phyloP scores from a whole-genome alignment of 208 protist species.

The Acanthamoeba royreba region DNA sequence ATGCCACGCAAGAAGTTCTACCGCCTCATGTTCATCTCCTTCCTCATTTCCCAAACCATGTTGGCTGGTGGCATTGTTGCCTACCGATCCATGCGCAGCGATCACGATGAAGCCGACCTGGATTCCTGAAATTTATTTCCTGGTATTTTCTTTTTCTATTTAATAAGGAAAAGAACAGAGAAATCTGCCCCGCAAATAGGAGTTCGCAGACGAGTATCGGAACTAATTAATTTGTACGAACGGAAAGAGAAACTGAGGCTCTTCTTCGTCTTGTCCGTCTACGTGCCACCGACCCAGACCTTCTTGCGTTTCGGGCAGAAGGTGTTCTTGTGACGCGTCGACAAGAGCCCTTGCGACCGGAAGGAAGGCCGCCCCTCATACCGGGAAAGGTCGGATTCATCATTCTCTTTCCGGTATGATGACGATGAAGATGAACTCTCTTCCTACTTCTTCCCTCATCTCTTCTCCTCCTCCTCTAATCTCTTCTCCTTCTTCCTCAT shows the following conservation, averaged over 20 bases:
- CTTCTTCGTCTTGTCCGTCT: too few species aligned
- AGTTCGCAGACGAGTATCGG: too few species aligned
- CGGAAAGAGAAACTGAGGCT: too few species aligned
- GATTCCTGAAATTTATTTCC: background rate
- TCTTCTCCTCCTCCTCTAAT: background rate
- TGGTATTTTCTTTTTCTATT: too few species aligned
- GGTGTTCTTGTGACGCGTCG: too few species aligned
- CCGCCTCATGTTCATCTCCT: background rate
- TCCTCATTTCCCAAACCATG: background rate
- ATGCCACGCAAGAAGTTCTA: background rate
- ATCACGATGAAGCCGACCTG: background rate
- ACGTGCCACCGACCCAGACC: too few species aligned
- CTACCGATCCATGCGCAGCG: background rate
- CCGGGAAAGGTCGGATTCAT: background rate
- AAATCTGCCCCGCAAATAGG: too few species aligned
- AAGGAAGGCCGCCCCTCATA: too few species aligned
- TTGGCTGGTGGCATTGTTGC: background rate
- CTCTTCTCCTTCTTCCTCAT: background rate
- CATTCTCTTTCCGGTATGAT: background rate
- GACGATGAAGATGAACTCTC: background rate
- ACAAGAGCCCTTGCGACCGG: too few species aligned
- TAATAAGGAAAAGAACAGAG: too few species aligned
- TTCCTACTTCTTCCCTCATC: background rate
- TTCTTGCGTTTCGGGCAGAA: too few species aligned
- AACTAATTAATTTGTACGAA: too few species aligned